A percentile compares a stretch with the other conserved stretches of the same genome.
These are phyloP conservation scores for Arthrobotrys megalospora DNA, from an alignment of 2,329 filamentous ascomycete species.

Conservation along the genomic window DNA sequence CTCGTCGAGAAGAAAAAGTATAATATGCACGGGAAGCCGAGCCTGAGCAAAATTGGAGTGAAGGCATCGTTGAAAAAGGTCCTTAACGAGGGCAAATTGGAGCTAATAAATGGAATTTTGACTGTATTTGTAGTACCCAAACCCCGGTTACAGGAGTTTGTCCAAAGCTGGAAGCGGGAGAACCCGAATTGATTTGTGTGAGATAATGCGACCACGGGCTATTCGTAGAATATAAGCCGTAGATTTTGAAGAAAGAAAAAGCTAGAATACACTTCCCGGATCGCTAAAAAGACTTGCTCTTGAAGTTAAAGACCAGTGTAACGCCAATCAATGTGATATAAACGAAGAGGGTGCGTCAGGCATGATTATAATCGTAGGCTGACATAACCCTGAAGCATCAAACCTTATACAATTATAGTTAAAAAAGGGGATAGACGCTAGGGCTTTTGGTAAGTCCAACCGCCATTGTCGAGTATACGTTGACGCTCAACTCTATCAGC, in stretches of 20 bases:
- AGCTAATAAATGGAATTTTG: slow-evolving; percentile 88
- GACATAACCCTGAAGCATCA: neutral
- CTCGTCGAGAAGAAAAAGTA: slow-evolving; percentile 87
- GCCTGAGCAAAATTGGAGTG: slow-evolving; percentile 87
- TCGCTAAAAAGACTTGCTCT: slow-evolving; percentile 21
- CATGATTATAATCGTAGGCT: neutral
- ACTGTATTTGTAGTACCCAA: slow-evolving; percentile 86
- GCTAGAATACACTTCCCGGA: slow-evolving; percentile 4
- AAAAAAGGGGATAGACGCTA: slow-evolving; percentile 61
- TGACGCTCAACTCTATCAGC: slow-evolving; percentile 85
- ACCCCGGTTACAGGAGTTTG: slow-evolving; percentile 79
- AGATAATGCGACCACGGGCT: neutral
- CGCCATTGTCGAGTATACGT: slow-evolving; percentile 83
- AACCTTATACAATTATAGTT: neutral
- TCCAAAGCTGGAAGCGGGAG: slow-evolving; percentile 85
- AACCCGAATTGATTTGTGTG: slow-evolving; percentile 67
- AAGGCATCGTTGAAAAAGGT: slow-evolving; percentile 83
- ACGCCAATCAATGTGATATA: slow-evolving; percentile 17
- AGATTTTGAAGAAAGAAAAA: neutral
- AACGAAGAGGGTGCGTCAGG: neutral
- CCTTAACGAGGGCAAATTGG: slow-evolving; percentile 81
- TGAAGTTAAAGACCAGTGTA: slow-evolving; percentile 5
- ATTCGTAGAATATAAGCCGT: neutral
- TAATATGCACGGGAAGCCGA: slow-evolving; percentile 68
- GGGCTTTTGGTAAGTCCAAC: slow-evolving; percentile 81